Base-by-base conservation (phyloP, 768 basidiomycete genomes). In the Terana coerulea region DNA sequence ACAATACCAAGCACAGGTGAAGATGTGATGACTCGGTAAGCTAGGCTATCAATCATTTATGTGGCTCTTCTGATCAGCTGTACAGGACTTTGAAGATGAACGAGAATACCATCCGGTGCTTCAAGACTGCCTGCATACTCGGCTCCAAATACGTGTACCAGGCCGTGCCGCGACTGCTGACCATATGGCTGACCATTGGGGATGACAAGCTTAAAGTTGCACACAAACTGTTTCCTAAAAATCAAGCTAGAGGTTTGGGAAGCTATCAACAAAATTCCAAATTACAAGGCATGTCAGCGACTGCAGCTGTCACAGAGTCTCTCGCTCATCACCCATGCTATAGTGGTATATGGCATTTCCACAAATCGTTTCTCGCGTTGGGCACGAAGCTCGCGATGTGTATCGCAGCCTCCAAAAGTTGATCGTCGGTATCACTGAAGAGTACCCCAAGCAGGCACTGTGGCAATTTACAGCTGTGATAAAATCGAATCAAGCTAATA, bases 91-190 rank as follows among this genome's bases (percentile, higher is more conserved):
- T 46, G 45, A 34, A 5, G 51, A 83, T 90, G 85, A 81, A 81
- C 59, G 56, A 76, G 5, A 76, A 79, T 47, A 86, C 88, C 17
- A 68, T 93, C 61, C 75, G 75, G 61, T 72, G 78, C 56, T 95
- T 86, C 55, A 73, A 77, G 2, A 80, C 75, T 54, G 87, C 94
- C 1, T 82, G 95, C 40, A 74, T 74, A 61, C 71, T 76, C 62
- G 97, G 97, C 15, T 91, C 94, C 31, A 99, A 99, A 73, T 97
- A 88, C 65, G 86, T 95, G 21, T 98, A 95, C 66, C 95, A 95
- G 64, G 92, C 93, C 0, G 83, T 99, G 54, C 95, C 97, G 0
- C 84, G 97, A 34, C 75, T 98, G 55, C 76, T 99, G 8, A 98
- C 94, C 0, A 80, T 99, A 26, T 99, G 95, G 94, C 71, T 98